Base-by-base conservation (phyloP, 768 basidiomycete genomes). In the Mycena filopes region DNA sequence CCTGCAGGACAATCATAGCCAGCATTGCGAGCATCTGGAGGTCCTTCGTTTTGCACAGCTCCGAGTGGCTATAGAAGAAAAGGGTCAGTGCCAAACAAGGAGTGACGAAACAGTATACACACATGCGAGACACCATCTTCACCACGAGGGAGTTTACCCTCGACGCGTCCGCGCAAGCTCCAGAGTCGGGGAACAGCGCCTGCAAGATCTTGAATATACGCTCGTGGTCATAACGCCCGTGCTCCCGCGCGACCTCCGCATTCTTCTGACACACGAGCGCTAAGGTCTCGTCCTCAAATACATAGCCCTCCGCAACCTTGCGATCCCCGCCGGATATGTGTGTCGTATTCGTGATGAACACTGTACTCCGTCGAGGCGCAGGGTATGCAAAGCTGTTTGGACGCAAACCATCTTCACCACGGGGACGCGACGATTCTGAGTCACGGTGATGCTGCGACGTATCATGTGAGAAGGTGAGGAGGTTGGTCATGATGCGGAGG, bases 11-110 rank as follows among this genome's bases (percentile, higher is more conserved):
- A n/a, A 93, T 75, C 50, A 87, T 79, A 0, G 92, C 82, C 4
- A 93, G 65, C 86, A 95, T 93, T 0, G 91, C 92, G 18, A 95
- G 80, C 88, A 93, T 89, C 71, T 95, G 93, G 1, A 94, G 74
- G 70, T 95, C 92, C 71, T 86, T 92, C 36, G 78, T 80, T 53
- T 76, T 78, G 7, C 77, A 75, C 38, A 83, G 74, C 60, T 84
- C 78, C 6, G 68, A 53, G 67, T 84, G 83, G 31, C 84, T 86
- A 51, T 18, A 64, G 5, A 33, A 29, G 25, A 64, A 9, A 33
- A 29, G 25, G 12, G 15, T 64, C 29, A 62, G 21, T 55, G 65
- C 36, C 11, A 10, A 66, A 65, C 23, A 16, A 25, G 26, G 31
- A 57, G 42, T 38, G 33, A 18, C n/a, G 50, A 55, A 15, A 36